Conservation (phyloP, 805 yeast genomes). For the Kregervanrija pseudodelftensis region DNA sequence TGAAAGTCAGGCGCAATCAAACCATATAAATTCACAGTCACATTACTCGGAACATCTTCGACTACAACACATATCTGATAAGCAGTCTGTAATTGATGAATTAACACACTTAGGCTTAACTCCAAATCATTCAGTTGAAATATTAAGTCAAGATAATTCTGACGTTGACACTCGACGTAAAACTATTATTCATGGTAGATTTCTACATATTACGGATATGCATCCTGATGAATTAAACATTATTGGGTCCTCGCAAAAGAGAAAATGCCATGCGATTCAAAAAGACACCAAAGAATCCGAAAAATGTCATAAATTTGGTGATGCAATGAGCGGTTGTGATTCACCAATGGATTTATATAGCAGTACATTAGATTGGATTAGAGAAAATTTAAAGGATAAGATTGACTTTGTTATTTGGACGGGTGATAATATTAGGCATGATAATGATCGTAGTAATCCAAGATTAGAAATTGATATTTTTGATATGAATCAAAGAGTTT, state of each 20-base stretch:
- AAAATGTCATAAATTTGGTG: slow-evolving; percentile 62
- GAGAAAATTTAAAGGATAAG: slow-evolving; percentile 57
- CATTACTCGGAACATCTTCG: too few species aligned
- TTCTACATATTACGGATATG: slow-evolving; percentile 78
- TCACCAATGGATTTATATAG: slow-evolving; percentile 57
- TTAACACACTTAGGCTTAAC: slow-evolving; percentile 29
- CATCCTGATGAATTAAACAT: slow-evolving; percentile 73
- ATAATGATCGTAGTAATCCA: slow-evolving; percentile 67
- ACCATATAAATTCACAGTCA: too few species aligned
- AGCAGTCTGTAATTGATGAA: too few species aligned
- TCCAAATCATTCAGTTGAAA: slow-evolving; percentile 31
- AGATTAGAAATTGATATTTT: slow-evolving; percentile 68
- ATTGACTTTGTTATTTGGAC: slow-evolving; percentile 88
- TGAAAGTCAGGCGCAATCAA: too few species aligned
- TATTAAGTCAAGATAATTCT: neutral
- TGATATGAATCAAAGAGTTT: slow-evolving; percentile 55
- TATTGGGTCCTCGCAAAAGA: slow-evolving; percentile 41
- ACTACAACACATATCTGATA: too few species aligned
- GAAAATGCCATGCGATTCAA: slow-evolving; percentile 46
- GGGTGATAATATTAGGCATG: slow-evolving; percentile 84
- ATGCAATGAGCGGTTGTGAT: slow-evolving; percentile 73
- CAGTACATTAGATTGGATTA: slow-evolving; percentile 61
- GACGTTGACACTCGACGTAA: slow-evolving; percentile 4
- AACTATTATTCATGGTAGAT: slow-evolving; percentile 56
- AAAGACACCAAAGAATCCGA: slow-evolving; percentile 33